A percentile compares a stretch with the other conserved stretches of the same genome.
Conservation (phyloP, 2,329 filamentous ascomycete genomes). For the Pezicula carpinea region DNA sequence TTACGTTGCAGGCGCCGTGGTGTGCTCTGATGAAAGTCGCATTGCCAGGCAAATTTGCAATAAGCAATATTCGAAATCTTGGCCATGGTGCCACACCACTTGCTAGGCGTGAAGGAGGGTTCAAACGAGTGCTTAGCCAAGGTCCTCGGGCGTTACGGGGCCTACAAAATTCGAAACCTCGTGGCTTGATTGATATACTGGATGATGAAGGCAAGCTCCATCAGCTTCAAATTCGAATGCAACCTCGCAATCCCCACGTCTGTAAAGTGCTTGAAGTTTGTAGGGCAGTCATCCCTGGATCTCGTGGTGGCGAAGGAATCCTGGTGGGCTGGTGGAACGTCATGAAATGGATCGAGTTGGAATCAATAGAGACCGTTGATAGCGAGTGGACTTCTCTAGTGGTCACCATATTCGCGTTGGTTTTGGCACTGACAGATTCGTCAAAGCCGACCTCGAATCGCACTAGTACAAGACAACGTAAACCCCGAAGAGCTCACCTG, state of each 20-base stretch:
- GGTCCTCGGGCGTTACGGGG: constrained; percentile 33
- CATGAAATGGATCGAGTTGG: constrained; percentile 60
- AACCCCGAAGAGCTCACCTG: constrained; percentile 35
- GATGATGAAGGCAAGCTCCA: constrained; percentile 60
- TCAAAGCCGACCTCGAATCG: constrained; percentile 28
- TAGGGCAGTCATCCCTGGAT: constrained; percentile 57
- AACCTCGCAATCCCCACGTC: constrained; percentile 60
- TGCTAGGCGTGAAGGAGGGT: constrained; percentile 47
- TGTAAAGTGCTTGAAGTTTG: constrained; percentile 56
- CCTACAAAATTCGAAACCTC: constrained; percentile 52
- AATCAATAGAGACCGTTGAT: constrained; percentile 43
- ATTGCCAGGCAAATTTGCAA: constrained; percentile 51
- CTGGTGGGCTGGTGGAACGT: constrained; percentile 70
- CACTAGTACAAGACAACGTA: constrained; percentile 29
- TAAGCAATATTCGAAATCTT: constrained; percentile 56
- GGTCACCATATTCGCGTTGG: constrained; percentile 59
- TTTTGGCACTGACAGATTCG: constrained; percentile 50
- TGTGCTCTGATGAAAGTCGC: constrained; percentile 63
- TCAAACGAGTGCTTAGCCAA: constrained; percentile 39
- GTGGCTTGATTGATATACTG: constrained; percentile 61
- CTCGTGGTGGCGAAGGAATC: constrained; percentile 53
- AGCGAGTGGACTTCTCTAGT: constrained; percentile 67
- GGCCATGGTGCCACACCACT: constrained; percentile 49
- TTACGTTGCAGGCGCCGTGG: constrained; percentile 75
- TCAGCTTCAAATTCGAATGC: constrained; percentile 62